A percentile compares a stretch with the other conserved stretches of the same genome.
Evolutionary conservation across 2,329 filamentous ascomycete species (phyloP).

Genomic region (Fusarium cicatricum): DNA sequence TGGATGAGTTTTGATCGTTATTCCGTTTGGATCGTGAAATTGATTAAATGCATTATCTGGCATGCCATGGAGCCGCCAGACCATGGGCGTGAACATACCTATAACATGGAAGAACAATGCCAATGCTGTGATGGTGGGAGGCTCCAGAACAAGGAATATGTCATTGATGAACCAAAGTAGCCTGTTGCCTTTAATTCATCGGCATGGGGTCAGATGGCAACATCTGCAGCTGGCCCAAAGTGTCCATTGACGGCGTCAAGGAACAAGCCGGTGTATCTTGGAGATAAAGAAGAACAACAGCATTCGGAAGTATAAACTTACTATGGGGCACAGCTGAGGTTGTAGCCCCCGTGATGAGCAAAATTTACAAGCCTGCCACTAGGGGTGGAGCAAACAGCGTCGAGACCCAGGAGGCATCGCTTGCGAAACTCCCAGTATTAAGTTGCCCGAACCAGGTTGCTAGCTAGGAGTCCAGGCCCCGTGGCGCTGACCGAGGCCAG

Average conservation of each 20-base stretch:
- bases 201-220: neutral
- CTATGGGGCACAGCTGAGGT: neutral
- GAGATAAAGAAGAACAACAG: slow-evolving; percentile 1
- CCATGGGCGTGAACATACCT: too few relatives aligned
- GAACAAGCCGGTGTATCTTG: neutral
- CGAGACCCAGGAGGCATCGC: slow-evolving; percentile 4
- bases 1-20: slow-evolving; percentile 27
- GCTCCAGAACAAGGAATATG: neutral
- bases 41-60: slow-evolving; percentile 17
- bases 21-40: slow-evolving; percentile 21
- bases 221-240: slow-evolving; percentile 20
- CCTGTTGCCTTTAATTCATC: neutral
- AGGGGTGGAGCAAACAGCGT: slow-evolving; percentile 2
- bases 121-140: too few relatives aligned
- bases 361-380: slow-evolving; percentile 11
- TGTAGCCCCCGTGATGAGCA: slow-evolving; percentile 19
- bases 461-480: neutral
- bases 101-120: too few relatives aligned
- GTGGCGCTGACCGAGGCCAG: neutral
- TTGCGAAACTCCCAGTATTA: neutral
- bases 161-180: neutral
- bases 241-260: slow-evolving; percentile 19
- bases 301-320: neutral
- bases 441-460: neutral
- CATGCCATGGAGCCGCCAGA: neutral